phyloP scores from a whole-genome alignment of 1,139 yeast genomes.

The Candida sp. region DNA sequence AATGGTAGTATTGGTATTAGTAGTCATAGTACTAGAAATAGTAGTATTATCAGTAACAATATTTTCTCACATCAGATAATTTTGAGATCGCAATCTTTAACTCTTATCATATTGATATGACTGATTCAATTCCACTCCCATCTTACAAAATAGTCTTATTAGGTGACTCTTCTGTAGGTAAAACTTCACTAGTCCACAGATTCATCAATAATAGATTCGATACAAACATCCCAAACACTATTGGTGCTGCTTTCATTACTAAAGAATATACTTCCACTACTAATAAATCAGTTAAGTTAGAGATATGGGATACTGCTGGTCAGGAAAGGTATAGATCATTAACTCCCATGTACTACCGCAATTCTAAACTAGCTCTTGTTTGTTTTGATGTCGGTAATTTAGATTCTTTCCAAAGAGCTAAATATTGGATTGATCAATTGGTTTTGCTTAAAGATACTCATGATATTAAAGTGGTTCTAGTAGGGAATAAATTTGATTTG shows the following conservation, averaged over 20 bases:
- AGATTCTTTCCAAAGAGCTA: slow-evolving; percentile 33
- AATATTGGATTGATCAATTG: slow-evolving; percentile 45
- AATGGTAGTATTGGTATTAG: no score
- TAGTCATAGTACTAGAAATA: no score
- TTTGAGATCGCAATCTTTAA: neutral
- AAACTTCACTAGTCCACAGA: slow-evolving; percentile 43
- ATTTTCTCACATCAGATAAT: no score
- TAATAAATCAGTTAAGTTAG: slow-evolving; percentile 27
- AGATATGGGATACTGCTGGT: slow-evolving; percentile 55
- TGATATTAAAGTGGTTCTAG: slow-evolving; percentile 20
- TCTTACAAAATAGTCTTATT: slow-evolving; percentile 39
- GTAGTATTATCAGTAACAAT: no score
- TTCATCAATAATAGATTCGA: slow-evolving; percentile 37
- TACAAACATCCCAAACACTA: slow-evolving; percentile 39
- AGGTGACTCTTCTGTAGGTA: slow-evolving; percentile 49
- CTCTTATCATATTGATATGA: neutral
- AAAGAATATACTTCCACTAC: slow-evolving; percentile 22
- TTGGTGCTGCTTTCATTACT: slow-evolving; percentile 48
- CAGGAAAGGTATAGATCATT: slow-evolving; percentile 46
- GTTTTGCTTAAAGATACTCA: slow-evolving; percentile 20
- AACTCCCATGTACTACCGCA: slow-evolving; percentile 50
- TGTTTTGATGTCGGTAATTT: slow-evolving; percentile 35
- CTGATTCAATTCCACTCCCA: slow-evolving; percentile 11
- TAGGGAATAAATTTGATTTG: slow-evolving; percentile 35
- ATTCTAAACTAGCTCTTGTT: slow-evolving; percentile 40